Base-by-base conservation (phyloP, 148 eudicot species). In the Silene conica region DNA sequence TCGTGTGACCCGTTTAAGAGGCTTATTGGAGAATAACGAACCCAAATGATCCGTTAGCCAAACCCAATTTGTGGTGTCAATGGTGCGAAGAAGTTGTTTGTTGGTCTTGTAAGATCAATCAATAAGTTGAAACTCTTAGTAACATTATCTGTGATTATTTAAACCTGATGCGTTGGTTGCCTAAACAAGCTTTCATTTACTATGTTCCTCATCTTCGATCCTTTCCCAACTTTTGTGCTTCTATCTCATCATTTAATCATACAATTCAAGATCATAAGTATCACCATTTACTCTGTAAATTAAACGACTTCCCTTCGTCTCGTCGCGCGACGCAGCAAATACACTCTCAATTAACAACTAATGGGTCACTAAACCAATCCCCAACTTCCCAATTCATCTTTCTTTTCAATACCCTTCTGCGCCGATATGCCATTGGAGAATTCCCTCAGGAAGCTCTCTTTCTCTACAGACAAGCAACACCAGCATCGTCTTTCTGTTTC, bases 311-410 rank as follows among this genome's bases (percentile, higher is more conserved):
- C 72, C 75, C 81, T 31, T 43, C 80, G 3, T 66, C 81, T 55
- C 85, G 77, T 66, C 67, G 69, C 25, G 69, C 76, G 66, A 77
- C 87, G 43, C 87, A 80, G 63, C 96, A 90, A 83, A 69, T 87
- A 48, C 90, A 90, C 63, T 76, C 87, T 18, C 86, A 81, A 57
- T 59, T 87, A 19, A 48, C 80, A 72, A 76, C 79, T 31, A 57
- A 63, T 34, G 82, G 80, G 19, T 69, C 70, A 34, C 45, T 84
- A 4, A 50, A 59, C 20, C 71, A 63, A 45, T 34, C 18, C 67
- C 13, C 80, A 8, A 28, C 78, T 62, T 34, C 63, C 25, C 81
- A 66, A 1, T 58, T 76, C 23, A 56, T 70, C 31, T 60, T 72
- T 22, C 43, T 85, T 50, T 78, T 85, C 82, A 86, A 84, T 72